phyloP scores from a whole-genome alignment of 192 early-diverging fungal genomes.

The Entomortierella lignicola region DNA sequence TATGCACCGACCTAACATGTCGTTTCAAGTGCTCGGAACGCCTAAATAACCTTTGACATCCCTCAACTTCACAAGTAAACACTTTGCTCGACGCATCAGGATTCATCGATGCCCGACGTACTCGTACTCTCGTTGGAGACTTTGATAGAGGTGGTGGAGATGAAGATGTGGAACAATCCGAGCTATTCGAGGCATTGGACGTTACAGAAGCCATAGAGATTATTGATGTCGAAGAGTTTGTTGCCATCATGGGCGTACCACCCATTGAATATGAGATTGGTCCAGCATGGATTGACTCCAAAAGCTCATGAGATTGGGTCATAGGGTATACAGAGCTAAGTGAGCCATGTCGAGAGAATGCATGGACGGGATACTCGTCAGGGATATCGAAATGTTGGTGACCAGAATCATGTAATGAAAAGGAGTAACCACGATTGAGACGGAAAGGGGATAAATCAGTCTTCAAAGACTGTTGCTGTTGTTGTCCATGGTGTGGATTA shows the following conservation, averaged over 20 bases:
- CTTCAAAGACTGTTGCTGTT: neutral
- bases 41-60: slow-evolving; percentile 64
- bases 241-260: slow-evolving; percentile 22
- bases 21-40: slow-evolving; percentile 69
- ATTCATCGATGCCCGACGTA: slow-evolving; percentile 32
- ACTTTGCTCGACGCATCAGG: slow-evolving; percentile 9
- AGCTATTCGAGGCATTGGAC: neutral
- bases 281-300: slow-evolving; percentile 17
- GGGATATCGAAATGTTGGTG: slow-evolving; percentile 16
- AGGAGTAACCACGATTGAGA: slow-evolving; percentile 13
- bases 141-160: slow-evolving; percentile 2
- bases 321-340: slow-evolving; percentile 40
- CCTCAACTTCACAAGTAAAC: slow-evolving; percentile 59
- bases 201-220: slow-evolving; percentile 11
- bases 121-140: slow-evolving; percentile 1
- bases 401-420: slow-evolving; percentile 13
- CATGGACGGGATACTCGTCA: slow-evolving; percentile 13
- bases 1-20: slow-evolving; percentile 69
- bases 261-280: neutral
- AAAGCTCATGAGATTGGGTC: slow-evolving; percentile 26
- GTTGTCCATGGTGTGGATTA: neutral
- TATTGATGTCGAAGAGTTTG: slow-evolving; percentile 35
- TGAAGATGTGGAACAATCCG: slow-evolving; percentile 10
- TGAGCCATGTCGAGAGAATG: slow-evolving; percentile 29
- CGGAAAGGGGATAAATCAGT: neutral